Evolutionary conservation across 1,284 basidiomycete species (phyloP).

Genomic region (Kwoniella shivajii): DNA sequence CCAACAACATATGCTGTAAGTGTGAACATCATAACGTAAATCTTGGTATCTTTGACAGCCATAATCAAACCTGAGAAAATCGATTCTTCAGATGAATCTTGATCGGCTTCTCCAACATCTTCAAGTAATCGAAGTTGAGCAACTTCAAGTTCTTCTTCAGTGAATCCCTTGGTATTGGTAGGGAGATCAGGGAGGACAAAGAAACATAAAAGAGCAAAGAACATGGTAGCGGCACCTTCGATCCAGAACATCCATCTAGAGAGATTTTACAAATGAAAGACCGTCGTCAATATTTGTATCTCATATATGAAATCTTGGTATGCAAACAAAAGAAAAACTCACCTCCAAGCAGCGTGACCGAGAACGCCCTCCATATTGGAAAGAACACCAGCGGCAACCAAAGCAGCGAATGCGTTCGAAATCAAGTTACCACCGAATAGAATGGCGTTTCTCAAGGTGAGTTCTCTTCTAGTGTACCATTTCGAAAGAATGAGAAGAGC

Average conservation of each 20-base stretch:
- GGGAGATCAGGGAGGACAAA: conserved; percentile 76
- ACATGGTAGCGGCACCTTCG: conserved; percentile 55
- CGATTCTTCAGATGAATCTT: conserved; percentile 43
- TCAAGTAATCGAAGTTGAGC: conserved; percentile 72
- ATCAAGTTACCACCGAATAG: conserved; percentile 69
- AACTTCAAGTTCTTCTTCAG: conserved; percentile 62
- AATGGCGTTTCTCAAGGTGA: conserved; percentile 65
- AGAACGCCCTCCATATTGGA: conserved; percentile 66
- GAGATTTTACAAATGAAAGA: too few species aligned
- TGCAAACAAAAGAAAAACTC: conserved; percentile 30
- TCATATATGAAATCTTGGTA: too few species aligned
- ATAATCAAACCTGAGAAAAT: conserved; percentile 59
- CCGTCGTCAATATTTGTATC: too few species aligned
- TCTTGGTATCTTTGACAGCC: conserved; percentile 66
- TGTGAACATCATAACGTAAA: conserved; percentile 63
- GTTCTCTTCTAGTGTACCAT: conserved; percentile 44
- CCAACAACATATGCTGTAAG: conserved; percentile 61
- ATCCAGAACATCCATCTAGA: conserved; percentile 11
- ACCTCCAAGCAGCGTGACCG: conserved; percentile 73
- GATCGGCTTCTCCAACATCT: conserved; percentile 68
- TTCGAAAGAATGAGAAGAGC: conserved; percentile 60
- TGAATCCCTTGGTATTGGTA: conserved; percentile 67
- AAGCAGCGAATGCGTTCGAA: conserved; percentile 74
- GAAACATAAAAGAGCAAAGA: conserved; percentile 63
- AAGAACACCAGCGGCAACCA: conserved; percentile 74